A percentile compares a stretch with the other conserved stretches of the same genome.
phyloP scores from a whole-genome alignment of 2,329 filamentous ascomycete species.

The Colletotrichum noveboracense region DNA sequence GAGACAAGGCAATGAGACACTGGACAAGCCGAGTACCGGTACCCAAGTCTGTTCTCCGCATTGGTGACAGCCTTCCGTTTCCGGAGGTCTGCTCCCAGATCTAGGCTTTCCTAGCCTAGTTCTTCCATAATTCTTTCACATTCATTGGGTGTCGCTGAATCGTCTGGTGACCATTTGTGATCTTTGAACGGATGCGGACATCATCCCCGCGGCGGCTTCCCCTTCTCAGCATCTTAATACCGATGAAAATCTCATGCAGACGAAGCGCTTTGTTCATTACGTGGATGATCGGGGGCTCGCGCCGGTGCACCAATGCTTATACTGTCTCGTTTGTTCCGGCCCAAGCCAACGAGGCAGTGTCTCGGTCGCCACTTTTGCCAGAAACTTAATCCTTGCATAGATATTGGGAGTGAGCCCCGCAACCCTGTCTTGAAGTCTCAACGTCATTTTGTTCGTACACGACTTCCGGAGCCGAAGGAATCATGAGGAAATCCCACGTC shows the following conservation, averaged over 20 bases:
- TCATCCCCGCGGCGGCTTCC: neutral
- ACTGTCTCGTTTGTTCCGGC: neutral
- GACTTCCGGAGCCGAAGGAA: neutral
- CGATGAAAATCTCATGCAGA: neutral
- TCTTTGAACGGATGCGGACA: neutral
- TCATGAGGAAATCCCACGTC: neutral
- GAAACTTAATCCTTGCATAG: neutral
- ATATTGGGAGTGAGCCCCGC: neutral
- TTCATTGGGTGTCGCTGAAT: neutral
- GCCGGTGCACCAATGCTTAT: neutral
- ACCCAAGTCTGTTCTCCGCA: neutral
- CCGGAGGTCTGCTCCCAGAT: neutral
- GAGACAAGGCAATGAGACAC: neutral
- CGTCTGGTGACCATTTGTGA: neutral
- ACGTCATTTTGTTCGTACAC: neutral
- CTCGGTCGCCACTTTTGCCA: neutral
- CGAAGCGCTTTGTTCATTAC: neutral
- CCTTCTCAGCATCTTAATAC: neutral
- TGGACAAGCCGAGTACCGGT: neutral
- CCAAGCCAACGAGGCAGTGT: neutral
- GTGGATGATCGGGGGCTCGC: neutral
- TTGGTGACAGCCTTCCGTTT: neutral
- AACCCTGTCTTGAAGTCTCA: neutral
- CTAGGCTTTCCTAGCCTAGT: neutral
- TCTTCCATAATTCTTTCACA: neutral